A percentile compares a stretch with the other conserved stretches of the same genome.
Evolutionary conservation across 202 grass and related monocot genomes (phyloP).

Genomic region (Cymbopogon flexuosus): DNA sequence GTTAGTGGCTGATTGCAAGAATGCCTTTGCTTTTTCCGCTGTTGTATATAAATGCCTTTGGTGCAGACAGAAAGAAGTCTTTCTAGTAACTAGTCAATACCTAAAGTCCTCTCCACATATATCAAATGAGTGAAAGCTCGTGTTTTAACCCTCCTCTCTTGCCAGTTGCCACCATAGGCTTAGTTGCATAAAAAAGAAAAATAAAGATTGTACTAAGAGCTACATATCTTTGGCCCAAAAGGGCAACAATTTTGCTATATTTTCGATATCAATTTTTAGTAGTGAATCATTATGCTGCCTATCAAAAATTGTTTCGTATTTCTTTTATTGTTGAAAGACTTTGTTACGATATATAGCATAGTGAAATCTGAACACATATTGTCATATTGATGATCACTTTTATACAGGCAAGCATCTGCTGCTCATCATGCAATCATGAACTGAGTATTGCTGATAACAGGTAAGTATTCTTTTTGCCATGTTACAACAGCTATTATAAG

Average conservation of each 20-base stretch:
- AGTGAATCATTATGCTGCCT: neutral
- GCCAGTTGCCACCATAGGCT: neutral
- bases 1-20: neutral
- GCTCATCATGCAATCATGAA: neutral
- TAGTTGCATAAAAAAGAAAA: neutral
- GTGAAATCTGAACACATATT: neutral
- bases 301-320: neutral
- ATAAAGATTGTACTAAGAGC: neutral
- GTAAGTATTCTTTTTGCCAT: neutral
- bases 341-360: neutral
- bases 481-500: neutral
- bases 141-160: neutral
- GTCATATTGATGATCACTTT: neutral
- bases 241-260: neutral
- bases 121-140: neutral
- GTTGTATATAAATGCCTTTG: neutral
- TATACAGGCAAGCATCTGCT: constrained; percentile 1
- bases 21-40: neutral
- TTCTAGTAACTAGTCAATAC: neutral
- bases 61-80: neutral
- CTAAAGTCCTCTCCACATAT: neutral
- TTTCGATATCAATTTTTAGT: neutral
- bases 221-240: neutral
- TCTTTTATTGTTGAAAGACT: neutral
- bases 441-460: neutral